These are phyloP conservation scores for Fusarium sp. DNA, from an alignment of 2,329 filamentous ascomycete genomes.

Conservation along the genomic window DNA sequence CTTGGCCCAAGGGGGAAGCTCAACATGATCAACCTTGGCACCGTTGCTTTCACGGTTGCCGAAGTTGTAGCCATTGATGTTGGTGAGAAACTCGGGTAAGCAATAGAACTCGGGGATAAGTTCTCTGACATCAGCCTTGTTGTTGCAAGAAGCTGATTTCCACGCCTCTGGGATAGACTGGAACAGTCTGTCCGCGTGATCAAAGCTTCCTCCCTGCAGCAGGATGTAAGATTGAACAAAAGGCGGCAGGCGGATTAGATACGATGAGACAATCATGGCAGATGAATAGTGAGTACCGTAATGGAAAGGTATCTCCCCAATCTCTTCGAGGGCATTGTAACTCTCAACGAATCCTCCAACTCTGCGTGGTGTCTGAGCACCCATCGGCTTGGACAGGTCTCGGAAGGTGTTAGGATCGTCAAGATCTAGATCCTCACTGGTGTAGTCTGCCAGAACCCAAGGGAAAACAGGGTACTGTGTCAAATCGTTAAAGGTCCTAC, in stretches of 20 bases:
- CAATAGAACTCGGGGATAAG: conserved; percentile 98
- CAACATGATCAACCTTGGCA: conserved; percentile 84
- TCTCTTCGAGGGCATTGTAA: conserved; percentile 89
- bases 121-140: conserved; percentile 94
- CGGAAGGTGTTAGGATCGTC: conserved; percentile 87
- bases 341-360: conserved; percentile 85
- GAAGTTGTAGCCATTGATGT: conserved; percentile 95
- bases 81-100: conserved; percentile 92
- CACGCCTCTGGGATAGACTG: conserved; percentile 93
- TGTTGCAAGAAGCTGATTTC: conserved; percentile 88
- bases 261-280: conserved; percentile 98
- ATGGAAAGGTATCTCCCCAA: conserved; percentile 93
- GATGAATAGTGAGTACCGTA: conserved; percentile 99
- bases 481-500: conserved; percentile 95
- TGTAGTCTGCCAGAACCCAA: conserved; percentile 96
- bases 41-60: conserved; percentile 85
- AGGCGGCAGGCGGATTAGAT: conserved; percentile 92
- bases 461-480: conserved; percentile 99
- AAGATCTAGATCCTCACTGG: conserved; percentile 90
- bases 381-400: conserved; percentile 96
- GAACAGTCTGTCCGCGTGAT: conserved; percentile 95
- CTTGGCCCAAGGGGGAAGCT: conserved; percentile 96
- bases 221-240: conserved; percentile 97
- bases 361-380: conserved; percentile 82
- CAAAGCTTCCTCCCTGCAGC: conserved; percentile 94